Percentiles rank a stretch among this genome's conserved stretches.
Conservation (phyloP, 257 asterid species). For the Nicotiana attenuata region DNA sequence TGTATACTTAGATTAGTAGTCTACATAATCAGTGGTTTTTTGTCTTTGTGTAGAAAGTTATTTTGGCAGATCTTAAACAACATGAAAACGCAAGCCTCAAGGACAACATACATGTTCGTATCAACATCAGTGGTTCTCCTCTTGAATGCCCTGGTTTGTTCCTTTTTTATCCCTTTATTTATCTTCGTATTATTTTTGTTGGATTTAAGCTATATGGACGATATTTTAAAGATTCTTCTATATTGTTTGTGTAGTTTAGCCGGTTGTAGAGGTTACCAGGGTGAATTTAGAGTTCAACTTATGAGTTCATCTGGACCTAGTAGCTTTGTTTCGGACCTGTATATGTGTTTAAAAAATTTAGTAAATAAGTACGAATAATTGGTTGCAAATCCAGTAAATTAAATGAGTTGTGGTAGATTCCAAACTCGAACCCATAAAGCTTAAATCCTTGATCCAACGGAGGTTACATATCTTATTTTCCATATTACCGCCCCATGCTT, state of each 20-base stretch:
- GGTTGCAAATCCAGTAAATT: no score
- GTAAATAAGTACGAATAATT: no score
- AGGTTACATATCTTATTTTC: not conserved
- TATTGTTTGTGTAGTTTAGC: not conserved
- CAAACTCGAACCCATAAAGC: no score
- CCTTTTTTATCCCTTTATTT: not conserved
- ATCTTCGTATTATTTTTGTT: not conserved
- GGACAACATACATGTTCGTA: slow-evolving; percentile 65
- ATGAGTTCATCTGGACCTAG: no score
- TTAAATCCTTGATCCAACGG: no score
- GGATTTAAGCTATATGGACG: not conserved
- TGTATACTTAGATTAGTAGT: not conserved
- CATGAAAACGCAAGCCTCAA: slow-evolving; percentile 64
- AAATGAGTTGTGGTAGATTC: no score
- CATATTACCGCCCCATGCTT: not conserved
- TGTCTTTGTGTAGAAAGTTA: slow-evolving; percentile 46
- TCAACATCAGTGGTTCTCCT: slow-evolving; percentile 84
- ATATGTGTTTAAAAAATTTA: no score
- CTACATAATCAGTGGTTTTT: not conserved
- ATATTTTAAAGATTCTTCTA: not conserved
- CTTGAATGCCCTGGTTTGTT: slow-evolving; percentile 86
- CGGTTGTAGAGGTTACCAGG: not conserved
- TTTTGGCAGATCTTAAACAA: slow-evolving; percentile 53
- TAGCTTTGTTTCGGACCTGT: no score
- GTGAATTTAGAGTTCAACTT: no score